Conservation (phyloP, 2,329 filamentous ascomycete species). For the Fusarium falciforme region DNA sequence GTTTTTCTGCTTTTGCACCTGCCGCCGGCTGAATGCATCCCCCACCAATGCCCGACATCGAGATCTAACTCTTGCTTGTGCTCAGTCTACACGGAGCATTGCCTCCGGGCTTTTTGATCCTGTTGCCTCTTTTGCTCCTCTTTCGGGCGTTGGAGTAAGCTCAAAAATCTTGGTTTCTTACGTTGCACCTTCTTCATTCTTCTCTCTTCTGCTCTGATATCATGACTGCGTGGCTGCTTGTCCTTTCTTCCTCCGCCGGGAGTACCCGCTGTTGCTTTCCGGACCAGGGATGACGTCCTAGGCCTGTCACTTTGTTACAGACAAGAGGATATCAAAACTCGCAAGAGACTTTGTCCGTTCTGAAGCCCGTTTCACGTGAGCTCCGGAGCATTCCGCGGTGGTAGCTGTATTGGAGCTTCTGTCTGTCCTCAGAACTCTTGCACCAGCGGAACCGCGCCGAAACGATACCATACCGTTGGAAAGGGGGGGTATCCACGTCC, state of each 20-base stretch:
- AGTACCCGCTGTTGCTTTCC: slow-evolving; percentile 13
- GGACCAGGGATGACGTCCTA: background rate
- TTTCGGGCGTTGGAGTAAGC: background rate
- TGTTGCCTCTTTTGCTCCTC: background rate
- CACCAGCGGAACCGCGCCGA: background rate
- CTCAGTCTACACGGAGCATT: slow-evolving; percentile 25
- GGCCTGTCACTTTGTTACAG: background rate
- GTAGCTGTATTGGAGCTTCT: background rate
- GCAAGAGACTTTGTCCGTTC: slow-evolving; percentile 14
- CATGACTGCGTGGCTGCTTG: slow-evolving; percentile 14
- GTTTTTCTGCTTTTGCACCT: background rate
- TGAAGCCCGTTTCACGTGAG: background rate
- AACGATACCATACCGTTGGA: background rate
- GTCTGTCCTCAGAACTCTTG: background rate
- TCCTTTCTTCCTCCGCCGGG: background rate
- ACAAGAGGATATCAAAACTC: slow-evolving; percentile 5
- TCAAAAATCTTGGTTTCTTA: slow-evolving; percentile 13
- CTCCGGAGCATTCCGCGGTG: background rate
- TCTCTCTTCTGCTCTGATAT: background rate
- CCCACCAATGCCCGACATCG: slow-evolving; percentile 24
- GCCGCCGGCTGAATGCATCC: slow-evolving; percentile 5
- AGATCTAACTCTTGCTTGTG: slow-evolving; percentile 32
- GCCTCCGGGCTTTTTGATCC: slow-evolving; percentile 12
- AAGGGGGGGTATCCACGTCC: slow-evolving; percentile 6
- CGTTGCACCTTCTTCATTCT: background rate